Percentiles rank a stretch among this genome's conserved stretches.
Evolutionary conservation across 768 basidiomycete species (phyloP).

Genomic region (Naganishia kalamii): DNA sequence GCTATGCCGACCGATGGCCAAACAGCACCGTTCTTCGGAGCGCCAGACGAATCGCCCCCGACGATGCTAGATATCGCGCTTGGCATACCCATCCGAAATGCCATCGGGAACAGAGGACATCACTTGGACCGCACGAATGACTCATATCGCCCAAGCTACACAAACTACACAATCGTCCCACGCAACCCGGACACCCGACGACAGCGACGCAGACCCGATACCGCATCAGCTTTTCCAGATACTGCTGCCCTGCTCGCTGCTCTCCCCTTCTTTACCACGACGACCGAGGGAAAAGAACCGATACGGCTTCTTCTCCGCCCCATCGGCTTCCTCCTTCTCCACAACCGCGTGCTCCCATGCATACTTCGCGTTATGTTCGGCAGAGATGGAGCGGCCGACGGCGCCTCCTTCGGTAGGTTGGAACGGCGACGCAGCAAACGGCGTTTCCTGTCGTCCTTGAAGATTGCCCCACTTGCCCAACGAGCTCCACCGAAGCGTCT

Average conservation of each 20-base stretch:
- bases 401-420: neutral
- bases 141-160: constrained; percentile 11
- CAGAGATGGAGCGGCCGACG: constrained; percentile 7
- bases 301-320: constrained; percentile 7
- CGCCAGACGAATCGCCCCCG: too few relatives aligned
- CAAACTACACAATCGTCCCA: neutral
- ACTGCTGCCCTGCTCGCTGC: neutral
- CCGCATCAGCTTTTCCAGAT: constrained; percentile 12
- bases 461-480: constrained; percentile 22
- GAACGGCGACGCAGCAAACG: neutral
- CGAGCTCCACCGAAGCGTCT: constrained; percentile 42
- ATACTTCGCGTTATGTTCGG: constrained; percentile 5
- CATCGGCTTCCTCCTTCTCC: neutral
- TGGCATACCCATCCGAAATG: neutral
- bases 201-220: neutral
- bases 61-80: neutral
- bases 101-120: too few relatives aligned
- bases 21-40: too few relatives aligned
- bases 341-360: constrained; percentile 10
- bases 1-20: too few relatives aligned
- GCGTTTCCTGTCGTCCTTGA: neutral
- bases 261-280: constrained; percentile 8
- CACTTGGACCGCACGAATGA: neutral
- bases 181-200: too few relatives aligned
- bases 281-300: constrained; percentile 13